Evolutionary conservation across 2,329 filamentous ascomycete species (phyloP).

Genomic region (Bipolaris gigantea): DNA sequence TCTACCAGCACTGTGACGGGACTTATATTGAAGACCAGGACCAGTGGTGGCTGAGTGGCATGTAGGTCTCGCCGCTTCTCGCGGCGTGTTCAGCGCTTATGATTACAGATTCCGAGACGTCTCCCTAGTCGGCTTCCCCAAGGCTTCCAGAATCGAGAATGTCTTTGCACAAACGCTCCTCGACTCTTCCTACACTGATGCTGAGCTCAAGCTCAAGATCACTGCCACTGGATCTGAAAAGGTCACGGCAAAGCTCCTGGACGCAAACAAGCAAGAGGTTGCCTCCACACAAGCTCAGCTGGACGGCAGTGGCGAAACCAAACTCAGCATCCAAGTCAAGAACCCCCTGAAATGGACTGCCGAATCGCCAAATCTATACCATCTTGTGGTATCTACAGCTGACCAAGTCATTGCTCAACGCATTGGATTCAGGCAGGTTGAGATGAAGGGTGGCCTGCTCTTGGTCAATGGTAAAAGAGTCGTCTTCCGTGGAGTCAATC

Average conservation of each 20-base stretch:
- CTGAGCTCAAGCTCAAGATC: constrained; percentile 55
- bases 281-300: constrained; percentile 17
- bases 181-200: constrained; percentile 56
- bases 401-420: constrained; percentile 54
- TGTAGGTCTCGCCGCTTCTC: constrained; percentile 24
- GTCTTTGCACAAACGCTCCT: constrained; percentile 60
- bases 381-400: constrained; percentile 50
- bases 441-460: constrained; percentile 63
- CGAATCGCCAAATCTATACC: constrained; percentile 65
- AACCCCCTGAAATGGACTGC: constrained; percentile 70
- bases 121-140: constrained; percentile 60
- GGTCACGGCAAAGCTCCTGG: constrained; percentile 51
- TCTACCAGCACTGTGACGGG: constrained; percentile 71
- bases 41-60: constrained; percentile 68
- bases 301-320: constrained; percentile 18
- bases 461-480: constrained; percentile 65
- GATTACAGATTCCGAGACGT: constrained; percentile 67
- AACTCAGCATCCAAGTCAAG: constrained; percentile 49
- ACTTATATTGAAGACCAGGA: constrained; percentile 71
- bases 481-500: constrained; percentile 65
- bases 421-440: constrained; percentile 66
- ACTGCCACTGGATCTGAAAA: constrained; percentile 45
- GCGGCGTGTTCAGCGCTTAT: neutral
- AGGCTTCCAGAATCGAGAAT: constrained; percentile 57
- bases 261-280: constrained; percentile 42